phyloP scores from a whole-genome alignment of 352 stramenopile genomes.

The Globisporangium radiosum region DNA sequence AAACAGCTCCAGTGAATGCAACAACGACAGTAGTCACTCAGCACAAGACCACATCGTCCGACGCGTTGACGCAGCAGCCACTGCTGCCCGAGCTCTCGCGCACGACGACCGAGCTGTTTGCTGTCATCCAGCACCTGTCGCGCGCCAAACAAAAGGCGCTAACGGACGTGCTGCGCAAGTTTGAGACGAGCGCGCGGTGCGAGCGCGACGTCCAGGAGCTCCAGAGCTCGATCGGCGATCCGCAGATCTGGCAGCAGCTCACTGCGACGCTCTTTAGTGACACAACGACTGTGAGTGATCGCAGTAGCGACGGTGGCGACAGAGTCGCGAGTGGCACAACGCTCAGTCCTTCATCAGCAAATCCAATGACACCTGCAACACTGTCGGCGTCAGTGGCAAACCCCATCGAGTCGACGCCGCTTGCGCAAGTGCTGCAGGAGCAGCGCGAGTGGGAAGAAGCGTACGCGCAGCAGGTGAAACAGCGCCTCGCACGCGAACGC shows the following conservation, averaged over 20 bases:
- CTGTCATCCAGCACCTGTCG: slow-evolving; percentile 64
- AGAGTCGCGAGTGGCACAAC: too few relatives aligned
- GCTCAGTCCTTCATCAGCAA: too few relatives aligned
- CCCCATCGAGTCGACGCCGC: slow-evolving; percentile 2
- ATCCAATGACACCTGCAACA: background rate
- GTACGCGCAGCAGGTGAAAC: slow-evolving; percentile 45
- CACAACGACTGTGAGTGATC: background rate
- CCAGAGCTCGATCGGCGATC: slow-evolving; percentile 57
- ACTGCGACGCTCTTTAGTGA: slow-evolving; percentile 25
- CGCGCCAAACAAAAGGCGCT: slow-evolving; percentile 58
- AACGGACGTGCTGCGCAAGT: slow-evolving; percentile 53
- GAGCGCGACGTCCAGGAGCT: slow-evolving; percentile 47
- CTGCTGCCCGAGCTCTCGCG: slow-evolving; percentile 20
- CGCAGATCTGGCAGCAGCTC: slow-evolving; percentile 71
- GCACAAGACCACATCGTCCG: background rate
- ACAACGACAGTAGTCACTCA: background rate
- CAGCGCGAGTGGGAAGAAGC: slow-evolving; percentile 59
- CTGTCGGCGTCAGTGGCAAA: background rate
- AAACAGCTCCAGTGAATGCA: background rate
- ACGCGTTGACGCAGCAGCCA: background rate
- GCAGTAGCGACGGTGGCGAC: background rate
- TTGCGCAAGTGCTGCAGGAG: slow-evolving; percentile 47
- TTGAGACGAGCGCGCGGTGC: slow-evolving; percentile 44
- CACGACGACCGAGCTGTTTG: slow-evolving; percentile 56
- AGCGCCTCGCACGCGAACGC: slow-evolving; percentile 33